phyloP scores from a whole-genome alignment of 1,284 basidiomycete species.

The Leccinum insolens region DNA sequence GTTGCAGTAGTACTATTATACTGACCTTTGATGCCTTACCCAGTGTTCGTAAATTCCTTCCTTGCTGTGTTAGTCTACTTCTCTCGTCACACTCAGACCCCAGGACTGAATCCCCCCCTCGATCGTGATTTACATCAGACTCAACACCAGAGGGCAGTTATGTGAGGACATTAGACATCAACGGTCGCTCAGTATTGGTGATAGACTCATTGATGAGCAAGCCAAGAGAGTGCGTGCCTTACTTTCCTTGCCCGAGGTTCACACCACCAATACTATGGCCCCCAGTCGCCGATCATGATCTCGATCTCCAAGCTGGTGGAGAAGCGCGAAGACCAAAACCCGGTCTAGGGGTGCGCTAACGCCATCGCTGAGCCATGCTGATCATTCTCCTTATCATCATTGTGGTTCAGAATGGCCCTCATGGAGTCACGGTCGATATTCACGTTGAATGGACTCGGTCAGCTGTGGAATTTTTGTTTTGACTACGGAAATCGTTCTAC shows the following conservation, averaged over 20 bases:
- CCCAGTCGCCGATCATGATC: conserved; percentile 24
- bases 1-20: not conserved
- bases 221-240: conserved; percentile 12
- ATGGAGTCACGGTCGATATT: not conserved
- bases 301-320: conserved; percentile 20
- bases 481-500: not conserved
- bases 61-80: conserved; percentile 21
- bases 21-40: not conserved
- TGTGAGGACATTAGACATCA: conserved; percentile 19
- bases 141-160: conserved; percentile 18
- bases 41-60: conserved; percentile 26
- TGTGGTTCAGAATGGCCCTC: not conserved
- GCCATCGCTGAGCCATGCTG: not conserved
- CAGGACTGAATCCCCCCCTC: conserved; percentile 5
- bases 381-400: not conserved
- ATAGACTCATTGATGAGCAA: conserved; percentile 14
- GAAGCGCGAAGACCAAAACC: conserved; percentile 14
- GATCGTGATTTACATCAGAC: not conserved
- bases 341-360: conserved; percentile 5
- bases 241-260: too few species aligned
- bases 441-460: not conserved
- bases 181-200: conserved; percentile 5
- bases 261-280: not conserved
- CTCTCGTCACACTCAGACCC: not conserved
- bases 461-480: not conserved